Evolutionary conservation across 345 rosid genomes (phyloP).

Genomic region (Eucalyptus viminalis): DNA sequence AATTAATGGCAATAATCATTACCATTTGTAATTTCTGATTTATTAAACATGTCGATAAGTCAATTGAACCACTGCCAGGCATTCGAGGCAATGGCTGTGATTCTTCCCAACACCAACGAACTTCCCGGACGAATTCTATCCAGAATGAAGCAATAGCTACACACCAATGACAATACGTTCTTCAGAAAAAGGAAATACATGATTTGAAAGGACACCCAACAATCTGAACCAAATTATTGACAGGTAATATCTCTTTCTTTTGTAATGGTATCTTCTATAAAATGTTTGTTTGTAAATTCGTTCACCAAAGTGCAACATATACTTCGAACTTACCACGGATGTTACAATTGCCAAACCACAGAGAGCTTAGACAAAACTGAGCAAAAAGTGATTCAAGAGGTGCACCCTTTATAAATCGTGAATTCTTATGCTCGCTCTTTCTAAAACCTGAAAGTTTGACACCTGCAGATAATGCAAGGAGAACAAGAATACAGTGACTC

Average conservation of each 20-base stretch:
- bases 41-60: conserved; percentile 77
- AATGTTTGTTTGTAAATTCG: background rate
- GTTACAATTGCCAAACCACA: conserved; percentile 93
- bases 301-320: background rate
- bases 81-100: conserved; percentile 75
- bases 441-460: conserved; percentile 28
- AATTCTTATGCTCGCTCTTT: conserved; percentile 51
- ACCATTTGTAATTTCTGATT: conserved; percentile 96
- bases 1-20: background rate
- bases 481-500: background rate
- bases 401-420: conserved; percentile 86
- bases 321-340: conserved; percentile 37
- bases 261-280: background rate
- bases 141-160: conserved; percentile 86
- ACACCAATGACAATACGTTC: background rate
- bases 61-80: conserved; percentile 51
- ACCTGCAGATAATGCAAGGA: conserved; percentile 28
- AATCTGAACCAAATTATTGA: background rate
- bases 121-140: conserved; percentile 94
- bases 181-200: background rate
- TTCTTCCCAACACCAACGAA: conserved; percentile 99
- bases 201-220: background rate
- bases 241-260: background rate
- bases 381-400: conserved; percentile 72
- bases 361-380: conserved; percentile 71